Base-by-base conservation (phyloP, 2,329 filamentous ascomycete species). In the Aspergillus uvarum region DNA sequence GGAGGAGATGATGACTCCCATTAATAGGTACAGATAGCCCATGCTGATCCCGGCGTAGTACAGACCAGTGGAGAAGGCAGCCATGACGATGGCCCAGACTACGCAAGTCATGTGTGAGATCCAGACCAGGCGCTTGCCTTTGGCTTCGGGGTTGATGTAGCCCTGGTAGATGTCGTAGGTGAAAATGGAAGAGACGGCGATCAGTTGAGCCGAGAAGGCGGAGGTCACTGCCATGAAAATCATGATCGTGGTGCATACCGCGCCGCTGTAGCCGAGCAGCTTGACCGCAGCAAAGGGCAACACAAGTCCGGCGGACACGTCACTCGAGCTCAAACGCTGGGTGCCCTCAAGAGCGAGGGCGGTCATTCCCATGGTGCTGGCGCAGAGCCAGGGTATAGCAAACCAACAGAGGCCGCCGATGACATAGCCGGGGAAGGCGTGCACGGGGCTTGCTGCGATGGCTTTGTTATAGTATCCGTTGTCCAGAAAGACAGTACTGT, bases 391-490 rank as follows among this genome's bases (percentile, higher is more conserved):
- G 0, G 93, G 93, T 55, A 97, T 96, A 0, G 92, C 92, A 67
- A 96, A 96, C 92, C 92, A 96, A 53, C 86, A 88, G 1, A 96
- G 82, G 22, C 93, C 92, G 5, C 92, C 92, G 63, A 94, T 84
- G 57, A 96, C 88, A 71, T 96, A 96, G 19, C 92, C 92, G 0
- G 92, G 92, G 2, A 97, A 85, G 0, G 92, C 93, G 62, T 94
- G 87, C 0, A 94, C 89, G 0, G 92, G 92, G 22, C 87, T 89
- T 0, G 93, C 92, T 6, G 93, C 91, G 68, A 96, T 96, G 16
- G 92, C 92, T 76, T 96, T 96, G 82, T 96, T 95, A 78, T 92
- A 96, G 79, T 96, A 96, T 16, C 89, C 76, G 65, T 93, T 93
- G 71, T 96, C 92, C 49, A 92, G 82, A 79, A 96, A 96, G 4